Conservation (phyloP, 768 basidiomycete genomes). For the Pilatotrama ljubarskyi region DNA sequence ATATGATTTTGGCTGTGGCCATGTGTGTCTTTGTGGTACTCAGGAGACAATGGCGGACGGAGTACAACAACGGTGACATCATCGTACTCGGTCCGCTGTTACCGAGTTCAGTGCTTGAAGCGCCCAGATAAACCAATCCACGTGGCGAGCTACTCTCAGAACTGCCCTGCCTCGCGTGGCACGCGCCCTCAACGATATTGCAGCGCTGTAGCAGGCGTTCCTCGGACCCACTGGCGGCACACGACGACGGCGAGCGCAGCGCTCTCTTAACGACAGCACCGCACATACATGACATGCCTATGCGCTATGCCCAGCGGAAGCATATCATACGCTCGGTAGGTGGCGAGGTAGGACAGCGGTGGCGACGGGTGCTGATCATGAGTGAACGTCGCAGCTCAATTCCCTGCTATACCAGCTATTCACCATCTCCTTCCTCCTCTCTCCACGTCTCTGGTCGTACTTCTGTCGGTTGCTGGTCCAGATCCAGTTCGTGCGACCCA, state of each 20-base stretch:
- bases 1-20: conserved; percentile 33
- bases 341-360: background rate
- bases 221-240: background rate
- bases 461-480: conserved; percentile 59
- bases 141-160: too few species aligned
- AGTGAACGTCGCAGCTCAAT: conserved; percentile 52
- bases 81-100: too few species aligned
- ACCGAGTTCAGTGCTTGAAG: too few species aligned
- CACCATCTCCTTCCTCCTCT: conserved; percentile 74
- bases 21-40: background rate
- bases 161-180: background rate
- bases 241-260: conserved; percentile 11
- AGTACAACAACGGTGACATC: background rate
- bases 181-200: background rate
- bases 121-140: too few species aligned
- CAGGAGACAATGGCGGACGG: conserved; percentile 22
- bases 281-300: conserved; percentile 33
- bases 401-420: conserved; percentile 70
- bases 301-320: conserved; percentile 34
- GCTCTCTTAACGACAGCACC: background rate
- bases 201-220: background rate
- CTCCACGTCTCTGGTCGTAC: conserved; percentile 62
- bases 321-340: conserved; percentile 33
- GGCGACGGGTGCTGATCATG: background rate
- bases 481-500: conserved; percentile 64